Conservation (phyloP, 2,329 filamentous ascomycete genomes). For the Exserohilum turcica region DNA sequence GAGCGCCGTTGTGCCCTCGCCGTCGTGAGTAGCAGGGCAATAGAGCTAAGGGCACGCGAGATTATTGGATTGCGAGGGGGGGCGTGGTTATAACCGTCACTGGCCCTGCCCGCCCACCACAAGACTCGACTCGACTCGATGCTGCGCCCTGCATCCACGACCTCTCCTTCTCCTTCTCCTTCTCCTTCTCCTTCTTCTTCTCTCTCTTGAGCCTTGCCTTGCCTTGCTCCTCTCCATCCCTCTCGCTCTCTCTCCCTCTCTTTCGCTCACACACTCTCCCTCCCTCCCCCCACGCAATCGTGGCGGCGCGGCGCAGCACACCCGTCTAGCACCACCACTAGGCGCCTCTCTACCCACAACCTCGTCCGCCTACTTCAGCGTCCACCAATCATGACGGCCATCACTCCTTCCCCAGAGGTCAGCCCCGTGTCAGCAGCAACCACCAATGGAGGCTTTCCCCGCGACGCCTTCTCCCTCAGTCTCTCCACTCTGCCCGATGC, state of each 20-base stretch:
- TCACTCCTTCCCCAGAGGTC: conserved; percentile 50
- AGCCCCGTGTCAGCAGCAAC: conserved; percentile 51
- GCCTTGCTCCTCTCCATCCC: conserved; percentile 3
- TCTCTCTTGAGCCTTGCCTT: too few relatives aligned
- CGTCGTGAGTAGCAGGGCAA: conserved; percentile 11
- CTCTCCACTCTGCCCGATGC: conserved; percentile 47
- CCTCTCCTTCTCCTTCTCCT: conserved; percentile 4
- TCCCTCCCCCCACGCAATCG: conserved; percentile 23
- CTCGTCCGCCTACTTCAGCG: conserved; percentile 3
- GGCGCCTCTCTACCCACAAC: conserved; percentile 20
- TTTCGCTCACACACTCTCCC: conserved; percentile 4
- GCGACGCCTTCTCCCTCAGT: conserved; percentile 49
- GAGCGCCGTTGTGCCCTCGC: conserved; percentile 19
- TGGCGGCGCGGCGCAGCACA: conserved; percentile 37
- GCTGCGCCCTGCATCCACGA: conserved; percentile 3
- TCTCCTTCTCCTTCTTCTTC: conserved; percentile 4
- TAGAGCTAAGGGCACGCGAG: conserved; percentile 29
- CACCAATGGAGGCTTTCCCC: conserved; percentile 47
- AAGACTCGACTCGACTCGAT: background rate
- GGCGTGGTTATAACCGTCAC: conserved; percentile 30
- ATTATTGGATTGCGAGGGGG: conserved; percentile 3
- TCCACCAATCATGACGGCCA: conserved; percentile 49
- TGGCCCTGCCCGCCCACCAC: conserved; percentile 18
- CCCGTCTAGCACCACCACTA: conserved; percentile 35
- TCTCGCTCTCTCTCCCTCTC: conserved; percentile 8